Conservation (phyloP, 2,329 filamentous ascomycete genomes). For the Nannizzia gypsea region DNA sequence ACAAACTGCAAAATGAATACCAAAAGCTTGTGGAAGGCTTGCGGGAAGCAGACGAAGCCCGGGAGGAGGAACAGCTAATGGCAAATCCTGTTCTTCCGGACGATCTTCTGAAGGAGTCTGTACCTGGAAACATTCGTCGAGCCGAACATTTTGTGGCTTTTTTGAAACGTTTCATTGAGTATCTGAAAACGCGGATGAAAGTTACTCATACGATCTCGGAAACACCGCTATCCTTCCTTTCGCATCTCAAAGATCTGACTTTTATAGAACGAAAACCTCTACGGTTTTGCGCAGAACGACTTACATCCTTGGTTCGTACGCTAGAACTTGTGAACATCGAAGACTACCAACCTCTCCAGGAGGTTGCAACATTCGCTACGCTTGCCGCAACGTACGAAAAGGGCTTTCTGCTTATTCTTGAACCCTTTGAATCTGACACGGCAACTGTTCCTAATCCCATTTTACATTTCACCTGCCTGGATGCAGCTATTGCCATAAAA, state of each 20-base stretch:
- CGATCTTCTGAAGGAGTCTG: conserved; percentile 86
- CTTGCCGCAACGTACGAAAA: conserved; percentile 94
- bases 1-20: conserved; percentile 91
- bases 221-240: conserved; percentile 84
- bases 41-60: conserved; percentile 73
- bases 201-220: conserved; percentile 95
- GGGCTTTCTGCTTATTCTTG: conserved; percentile 89
- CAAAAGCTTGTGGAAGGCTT: conserved; percentile 88
- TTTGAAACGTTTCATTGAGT: conserved; percentile 92
- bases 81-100: conserved; percentile 87
- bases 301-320: conserved; percentile 88
- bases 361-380: conserved; percentile 95
- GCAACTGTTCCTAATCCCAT: conserved; percentile 93
- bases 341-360: conserved; percentile 91
- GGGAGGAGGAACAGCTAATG: conserved; percentile 94
- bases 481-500: conserved; percentile 95
- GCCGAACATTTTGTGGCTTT: conserved; percentile 95
- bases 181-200: conserved; percentile 96
- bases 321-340: conserved; percentile 95
- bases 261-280: conserved; percentile 96
- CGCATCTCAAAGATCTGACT: conserved; percentile 86
- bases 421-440: conserved; percentile 90
- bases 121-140: conserved; percentile 89
- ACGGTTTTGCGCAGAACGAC: conserved; percentile 79
- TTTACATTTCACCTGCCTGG: conserved; percentile 92